Evolutionary conservation across 306 rosid species (phyloP).

Genomic region (Sechiopsis laciniata): DNA sequence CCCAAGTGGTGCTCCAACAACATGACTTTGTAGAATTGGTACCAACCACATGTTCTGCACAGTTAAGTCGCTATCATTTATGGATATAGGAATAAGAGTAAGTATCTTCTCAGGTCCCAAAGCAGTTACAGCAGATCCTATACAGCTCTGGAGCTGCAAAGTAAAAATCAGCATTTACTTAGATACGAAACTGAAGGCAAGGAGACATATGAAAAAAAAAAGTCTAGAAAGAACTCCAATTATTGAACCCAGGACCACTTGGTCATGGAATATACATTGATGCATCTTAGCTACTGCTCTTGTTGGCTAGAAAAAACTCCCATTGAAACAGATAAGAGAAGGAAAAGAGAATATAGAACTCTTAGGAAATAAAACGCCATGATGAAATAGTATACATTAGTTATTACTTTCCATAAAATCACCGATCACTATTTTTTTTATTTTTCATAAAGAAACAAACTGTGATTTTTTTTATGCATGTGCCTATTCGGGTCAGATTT

Average conservation of each 20-base stretch:
- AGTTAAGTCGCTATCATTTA: slow-evolving; percentile 39
- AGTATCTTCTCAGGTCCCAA: slow-evolving; percentile 86
- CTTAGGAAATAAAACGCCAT: not conserved
- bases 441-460: no score
- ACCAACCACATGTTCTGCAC: slow-evolving; percentile 69
- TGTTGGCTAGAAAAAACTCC: not conserved
- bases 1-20: slow-evolving; percentile 67
- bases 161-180: not conserved
- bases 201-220: not conserved
- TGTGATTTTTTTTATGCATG: no score
- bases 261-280: no score
- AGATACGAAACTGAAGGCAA: not conserved
- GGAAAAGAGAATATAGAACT: slow-evolving; percentile 5
- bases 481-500: no score
- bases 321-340: not conserved
- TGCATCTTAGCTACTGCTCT: no score
- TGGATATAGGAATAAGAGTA: slow-evolving; percentile 54
- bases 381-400: not conserved
- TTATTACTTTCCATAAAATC: not conserved
- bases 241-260: no score
- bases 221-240: not conserved
- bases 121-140: slow-evolving; percentile 77
- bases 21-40: slow-evolving; percentile 64
- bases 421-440: not conserved
- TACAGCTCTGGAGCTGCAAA: slow-evolving; percentile 65